Base-by-base conservation (phyloP, 495 filamentous ascomycete genomes). In the Cudoniella acicularis region DNA sequence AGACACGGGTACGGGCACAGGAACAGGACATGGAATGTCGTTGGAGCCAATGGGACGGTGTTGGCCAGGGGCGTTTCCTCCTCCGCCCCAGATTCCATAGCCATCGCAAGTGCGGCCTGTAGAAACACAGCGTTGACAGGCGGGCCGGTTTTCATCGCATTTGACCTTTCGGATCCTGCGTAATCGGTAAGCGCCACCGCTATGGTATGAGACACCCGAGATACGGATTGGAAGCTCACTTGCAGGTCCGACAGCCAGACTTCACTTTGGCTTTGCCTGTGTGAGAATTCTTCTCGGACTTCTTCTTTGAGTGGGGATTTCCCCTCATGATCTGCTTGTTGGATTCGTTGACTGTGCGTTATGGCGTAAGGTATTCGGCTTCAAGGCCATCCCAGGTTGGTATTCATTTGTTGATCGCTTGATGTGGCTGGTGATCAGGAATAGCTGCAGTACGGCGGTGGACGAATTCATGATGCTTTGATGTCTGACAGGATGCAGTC, bases 31-130 rank as follows among this genome's bases (percentile, higher is more conserved):
- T 57, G 26, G 10, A 60, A 49, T n/a, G 23, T 26, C 21, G 62
- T 47, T 1, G 57, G 10, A 18, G 51, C 52, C 56, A 63, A 56
- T 23, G 59, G 62, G 43, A 64, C 67, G 21, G 58, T 56, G 22
- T 74, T 73, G 10, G 71, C 72, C n/a, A 75, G 76, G 62, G 65
- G 1, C 54, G 54, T 21, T 65, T 61, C 49, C 49, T 25, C 56
- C 53, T 10, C 52, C 56, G 18, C 48, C 56, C 27, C 26, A 59
- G 26, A 60, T 60, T n/a, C 71, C 79, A 57, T 69, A 41, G 52
- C 60, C 60, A n/a, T 63, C 60, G 25, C 60, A 63, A 22, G 26
- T 48, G 1, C 60, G 46, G 36, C 60, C 67, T 10, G 67, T 70
- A 18, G 65, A 62, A 52, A 67, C 57, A 63, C 68, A 67, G 50